Conservation (phyloP, 2,329 filamentous ascomycete genomes). For the Penicillium sp. region DNA sequence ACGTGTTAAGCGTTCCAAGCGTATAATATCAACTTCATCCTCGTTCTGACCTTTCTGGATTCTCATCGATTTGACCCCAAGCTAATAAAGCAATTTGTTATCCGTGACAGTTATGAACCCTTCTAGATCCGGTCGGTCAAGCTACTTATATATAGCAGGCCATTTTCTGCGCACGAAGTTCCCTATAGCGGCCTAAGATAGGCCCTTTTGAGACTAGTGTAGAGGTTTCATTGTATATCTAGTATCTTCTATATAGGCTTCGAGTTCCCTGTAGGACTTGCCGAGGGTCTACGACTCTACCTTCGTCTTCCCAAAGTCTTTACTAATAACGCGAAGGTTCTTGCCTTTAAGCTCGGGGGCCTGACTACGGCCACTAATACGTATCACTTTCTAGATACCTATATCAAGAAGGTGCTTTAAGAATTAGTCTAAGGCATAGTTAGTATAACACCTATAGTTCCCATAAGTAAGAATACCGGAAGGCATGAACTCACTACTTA, state of each 20-base stretch:
- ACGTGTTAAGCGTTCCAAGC: conserved; percentile 3
- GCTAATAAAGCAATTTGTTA: background rate
- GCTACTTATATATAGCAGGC: background rate
- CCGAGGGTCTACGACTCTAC: conserved; percentile 6
- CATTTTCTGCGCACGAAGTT: background rate
- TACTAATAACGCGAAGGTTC: conserved; percentile 8
- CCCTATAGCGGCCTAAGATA: background rate
- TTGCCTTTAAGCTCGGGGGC: conserved; percentile 6
- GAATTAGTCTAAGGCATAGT: conserved; percentile 64
- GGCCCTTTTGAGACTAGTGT: conserved; percentile 4
- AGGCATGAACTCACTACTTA: too few species aligned
- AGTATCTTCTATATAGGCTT: background rate
- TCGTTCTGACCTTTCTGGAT: background rate
- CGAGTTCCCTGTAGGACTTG: background rate
- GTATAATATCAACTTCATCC: background rate
- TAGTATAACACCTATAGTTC: conserved; percentile 58
- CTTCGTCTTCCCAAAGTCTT: background rate
- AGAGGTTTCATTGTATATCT: conserved; percentile 1
- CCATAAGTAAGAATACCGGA: too few species aligned
- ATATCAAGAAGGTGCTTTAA: conserved; percentile 59
- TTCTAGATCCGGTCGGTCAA: background rate
- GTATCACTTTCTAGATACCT: conserved; percentile 45
- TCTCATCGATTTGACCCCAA: background rate
- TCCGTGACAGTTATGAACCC: background rate
- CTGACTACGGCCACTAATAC: conserved; percentile 6